Conservation (phyloP, 2,329 filamentous ascomycete genomes). For the Plenodomus biglobosus region DNA sequence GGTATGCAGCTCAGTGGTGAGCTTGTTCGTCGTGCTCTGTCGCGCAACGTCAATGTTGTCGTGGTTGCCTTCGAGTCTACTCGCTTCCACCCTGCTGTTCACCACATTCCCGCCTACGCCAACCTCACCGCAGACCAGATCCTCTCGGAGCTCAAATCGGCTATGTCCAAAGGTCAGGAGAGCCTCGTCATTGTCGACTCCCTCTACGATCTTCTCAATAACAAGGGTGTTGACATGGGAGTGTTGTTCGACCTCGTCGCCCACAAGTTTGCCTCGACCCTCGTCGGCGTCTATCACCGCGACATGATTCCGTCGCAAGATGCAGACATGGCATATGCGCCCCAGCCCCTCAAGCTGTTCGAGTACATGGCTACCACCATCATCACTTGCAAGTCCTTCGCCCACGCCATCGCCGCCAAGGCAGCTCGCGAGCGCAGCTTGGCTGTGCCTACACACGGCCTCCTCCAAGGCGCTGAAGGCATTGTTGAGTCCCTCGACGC, state of each 20-base stretch:
- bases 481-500: slow-evolving; percentile 67
- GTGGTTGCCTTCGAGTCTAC: slow-evolving; percentile 78
- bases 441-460: slow-evolving; percentile 74
- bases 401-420: slow-evolving; percentile 73
- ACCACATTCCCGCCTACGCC: slow-evolving; percentile 65
- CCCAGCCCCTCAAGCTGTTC: slow-evolving; percentile 66
- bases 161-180: slow-evolving; percentile 27
- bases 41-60: slow-evolving; percentile 63
- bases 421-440: slow-evolving; percentile 75
- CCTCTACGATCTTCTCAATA: slow-evolving; percentile 63
- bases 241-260: slow-evolving; percentile 69
- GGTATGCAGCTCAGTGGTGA: slow-evolving; percentile 70
- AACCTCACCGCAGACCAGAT: slow-evolving; percentile 62
- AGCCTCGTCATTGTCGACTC: slow-evolving; percentile 76
- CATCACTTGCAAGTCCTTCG: slow-evolving; percentile 70
- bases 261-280: slow-evolving; percentile 65
- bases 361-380: slow-evolving; percentile 88
- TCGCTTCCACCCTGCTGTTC: slow-evolving; percentile 63
- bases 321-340: slow-evolving; percentile 48
- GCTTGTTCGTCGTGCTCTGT: slow-evolving; percentile 67
- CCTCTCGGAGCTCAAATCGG: slow-evolving; percentile 18
- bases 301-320: slow-evolving; percentile 65
- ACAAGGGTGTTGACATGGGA: slow-evolving; percentile 52
- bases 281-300: slow-evolving; percentile 79
- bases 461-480: slow-evolving; percentile 76